These are phyloP conservation scores for Vaccinium corymbosum DNA, from an alignment of 148 eudicot species.

Conservation along the genomic window DNA sequence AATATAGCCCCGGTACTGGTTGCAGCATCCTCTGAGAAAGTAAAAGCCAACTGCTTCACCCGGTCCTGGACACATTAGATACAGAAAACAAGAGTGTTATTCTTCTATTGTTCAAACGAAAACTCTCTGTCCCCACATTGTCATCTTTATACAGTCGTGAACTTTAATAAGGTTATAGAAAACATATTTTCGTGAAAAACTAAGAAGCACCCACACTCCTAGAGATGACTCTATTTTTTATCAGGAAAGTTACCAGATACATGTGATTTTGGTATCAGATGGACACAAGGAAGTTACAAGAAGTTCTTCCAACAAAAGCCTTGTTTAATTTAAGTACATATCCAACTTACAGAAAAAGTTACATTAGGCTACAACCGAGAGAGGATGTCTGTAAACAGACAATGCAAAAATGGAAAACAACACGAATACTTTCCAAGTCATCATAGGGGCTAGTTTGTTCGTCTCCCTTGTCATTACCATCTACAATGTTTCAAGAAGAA, in stretches of 20 bases:
- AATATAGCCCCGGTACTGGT: too few species aligned
- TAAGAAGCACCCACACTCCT: too few species aligned
- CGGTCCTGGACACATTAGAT: too few species aligned
- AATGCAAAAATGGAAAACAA: neutral
- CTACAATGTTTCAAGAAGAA: neutral
- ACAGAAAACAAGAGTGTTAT: too few species aligned
- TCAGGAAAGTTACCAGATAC: neutral
- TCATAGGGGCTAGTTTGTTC: slow-evolving; percentile 14
- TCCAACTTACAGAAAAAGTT: neutral
- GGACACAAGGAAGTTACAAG: neutral
- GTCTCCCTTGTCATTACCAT: slow-evolving; percentile 16
- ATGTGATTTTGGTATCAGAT: neutral
- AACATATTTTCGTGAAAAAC: too few species aligned
- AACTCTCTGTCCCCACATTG: too few species aligned
- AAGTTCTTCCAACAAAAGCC: neutral
- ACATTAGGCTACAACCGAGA: neutral
- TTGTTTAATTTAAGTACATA: neutral
- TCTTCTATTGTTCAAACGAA: too few species aligned
- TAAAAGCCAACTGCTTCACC: too few species aligned
- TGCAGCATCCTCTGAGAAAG: too few species aligned
- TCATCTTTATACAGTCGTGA: too few species aligned
- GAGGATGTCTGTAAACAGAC: neutral
- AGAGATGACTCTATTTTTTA: neutral
- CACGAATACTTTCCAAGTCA: slow-evolving; percentile 3
- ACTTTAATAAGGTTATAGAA: too few species aligned